These are phyloP conservation scores for Xylaria flabelliformis DNA, from an alignment of 495 filamentous ascomycete species.

Conservation along the genomic window DNA sequence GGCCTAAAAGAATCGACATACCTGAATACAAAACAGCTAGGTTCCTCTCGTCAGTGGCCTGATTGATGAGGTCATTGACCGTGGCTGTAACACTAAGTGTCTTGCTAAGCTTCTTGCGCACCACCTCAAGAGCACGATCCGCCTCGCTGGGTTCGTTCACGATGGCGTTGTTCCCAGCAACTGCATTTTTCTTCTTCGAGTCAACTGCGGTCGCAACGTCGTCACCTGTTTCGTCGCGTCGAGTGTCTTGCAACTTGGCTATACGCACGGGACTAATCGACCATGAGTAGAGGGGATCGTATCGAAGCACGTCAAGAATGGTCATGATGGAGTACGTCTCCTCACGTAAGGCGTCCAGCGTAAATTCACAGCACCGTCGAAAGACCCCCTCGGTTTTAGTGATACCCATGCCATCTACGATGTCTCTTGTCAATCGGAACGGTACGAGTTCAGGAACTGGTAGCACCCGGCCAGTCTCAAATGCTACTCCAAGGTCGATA, in stretches of 20 bases:
- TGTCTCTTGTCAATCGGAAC: constrained; percentile 91
- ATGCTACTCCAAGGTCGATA: constrained; percentile 95
- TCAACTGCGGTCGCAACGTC: constrained; percentile 34
- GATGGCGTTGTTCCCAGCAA: constrained; percentile 40
- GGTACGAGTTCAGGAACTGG: constrained; percentile 95
- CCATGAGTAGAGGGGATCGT: constrained; percentile 96
- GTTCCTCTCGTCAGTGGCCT: constrained; percentile 91
- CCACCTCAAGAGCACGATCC: constrained; percentile 87
- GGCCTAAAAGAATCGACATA: constrained; percentile 51
- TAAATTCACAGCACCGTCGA: constrained; percentile 96
- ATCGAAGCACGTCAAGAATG: constrained; percentile 91
- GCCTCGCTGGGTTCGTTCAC: constrained; percentile 87
- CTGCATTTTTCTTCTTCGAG: constrained; percentile 53
- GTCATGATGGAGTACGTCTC: constrained; percentile 97
- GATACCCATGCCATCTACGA: constrained; percentile 97
- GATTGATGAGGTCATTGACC: constrained; percentile 95
- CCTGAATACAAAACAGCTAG: constrained; percentile 90
- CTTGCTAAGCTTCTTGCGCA: constrained; percentile 92
- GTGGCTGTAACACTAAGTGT: constrained; percentile 92
- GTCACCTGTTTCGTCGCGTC: constrained; percentile 43
- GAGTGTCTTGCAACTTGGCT: constrained; percentile 62
- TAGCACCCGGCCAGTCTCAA: constrained; percentile 91
- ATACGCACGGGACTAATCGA: constrained; percentile 88
- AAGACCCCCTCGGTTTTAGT: constrained; percentile 96
- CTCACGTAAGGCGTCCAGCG: constrained; percentile 87